Conservation (phyloP, 1,284 basidiomycete genomes). For the Cutaneotrichosporon sp. region DNA sequence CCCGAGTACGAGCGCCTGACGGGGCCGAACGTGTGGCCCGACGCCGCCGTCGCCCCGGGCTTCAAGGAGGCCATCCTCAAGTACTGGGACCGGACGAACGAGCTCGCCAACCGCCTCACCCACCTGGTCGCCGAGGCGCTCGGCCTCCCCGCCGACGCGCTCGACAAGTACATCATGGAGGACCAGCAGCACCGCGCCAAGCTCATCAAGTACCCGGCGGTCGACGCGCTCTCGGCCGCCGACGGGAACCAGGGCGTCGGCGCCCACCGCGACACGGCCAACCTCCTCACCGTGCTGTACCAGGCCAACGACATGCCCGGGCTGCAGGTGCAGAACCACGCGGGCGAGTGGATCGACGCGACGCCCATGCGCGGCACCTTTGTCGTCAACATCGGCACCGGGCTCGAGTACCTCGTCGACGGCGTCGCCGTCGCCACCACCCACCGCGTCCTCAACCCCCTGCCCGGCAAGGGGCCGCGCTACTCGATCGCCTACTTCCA, state of each 20-base stretch:
- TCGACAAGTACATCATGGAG: constrained; percentile 15
- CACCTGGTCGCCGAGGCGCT: constrained; percentile 20
- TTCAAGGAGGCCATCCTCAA: constrained; percentile 15
- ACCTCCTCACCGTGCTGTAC: constrained; percentile 69
- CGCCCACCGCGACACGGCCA: constrained; percentile 26
- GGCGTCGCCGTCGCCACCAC: constrained; percentile 82
- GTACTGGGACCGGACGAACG: constrained; percentile 13
- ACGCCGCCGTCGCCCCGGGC: constrained; percentile 12
- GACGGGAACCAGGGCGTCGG: constrained; percentile 28
- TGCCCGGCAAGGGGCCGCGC: constrained; percentile 66
- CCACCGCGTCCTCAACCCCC: constrained; percentile 69
- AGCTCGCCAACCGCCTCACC: constrained; percentile 18
- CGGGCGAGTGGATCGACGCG: constrained; percentile 66
- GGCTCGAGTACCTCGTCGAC: constrained; percentile 86
- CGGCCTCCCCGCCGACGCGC: constrained; percentile 15
- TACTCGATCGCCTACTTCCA: constrained; percentile 73
- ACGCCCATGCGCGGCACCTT: constrained; percentile 64
- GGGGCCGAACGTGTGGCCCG: constrained; percentile 22
- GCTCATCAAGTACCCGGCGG: constrained; percentile 27
- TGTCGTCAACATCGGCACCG: constrained; percentile 80
- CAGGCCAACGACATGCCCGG: constrained; percentile 55
- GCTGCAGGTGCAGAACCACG: constrained; percentile 69
- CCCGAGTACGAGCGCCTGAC: constrained; percentile 23
- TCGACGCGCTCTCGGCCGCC: constrained; percentile 15
- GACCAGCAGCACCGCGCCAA: constrained; percentile 27